Percentiles rank a stretch among this genome's conserved stretches.
phyloP scores from a whole-genome alignment of 2,329 filamentous ascomycete genomes.

The Periglandula ipomoeae region DNA sequence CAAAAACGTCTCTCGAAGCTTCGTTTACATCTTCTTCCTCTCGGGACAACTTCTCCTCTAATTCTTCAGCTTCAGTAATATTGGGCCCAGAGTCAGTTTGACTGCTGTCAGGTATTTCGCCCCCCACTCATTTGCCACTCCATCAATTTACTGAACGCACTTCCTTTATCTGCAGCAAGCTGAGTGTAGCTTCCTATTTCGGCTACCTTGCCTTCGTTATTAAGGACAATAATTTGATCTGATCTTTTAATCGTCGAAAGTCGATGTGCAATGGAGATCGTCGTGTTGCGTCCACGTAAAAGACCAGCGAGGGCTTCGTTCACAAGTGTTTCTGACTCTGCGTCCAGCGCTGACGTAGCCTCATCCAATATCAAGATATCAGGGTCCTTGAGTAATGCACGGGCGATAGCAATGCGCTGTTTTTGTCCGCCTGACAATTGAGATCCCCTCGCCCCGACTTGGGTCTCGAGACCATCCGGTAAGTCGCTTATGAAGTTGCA shows the following conservation, averaged over 20 bases:
- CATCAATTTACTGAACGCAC: slow-evolving; percentile 92
- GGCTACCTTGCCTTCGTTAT: slow-evolving; percentile 76
- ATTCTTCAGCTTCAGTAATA: slow-evolving; percentile 43
- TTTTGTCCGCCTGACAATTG: slow-evolving; percentile 96
- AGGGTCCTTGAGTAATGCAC: slow-evolving; percentile 87
- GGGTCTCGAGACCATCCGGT: slow-evolving; percentile 88
- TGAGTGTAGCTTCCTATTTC: slow-evolving; percentile 80
- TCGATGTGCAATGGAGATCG: slow-evolving; percentile 93
- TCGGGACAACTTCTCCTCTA: slow-evolving; percentile 34
- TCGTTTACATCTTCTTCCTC: slow-evolving; percentile 14
- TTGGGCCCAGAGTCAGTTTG: slow-evolving; percentile 25
- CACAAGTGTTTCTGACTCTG: slow-evolving; percentile 92
- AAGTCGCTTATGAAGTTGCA: slow-evolving; percentile 96
- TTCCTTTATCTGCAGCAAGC: slow-evolving; percentile 62
- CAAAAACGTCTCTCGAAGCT: neutral
- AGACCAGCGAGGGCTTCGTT: slow-evolving; percentile 80
- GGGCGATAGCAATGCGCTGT: slow-evolving; percentile 93
- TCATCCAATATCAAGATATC: slow-evolving; percentile 97
- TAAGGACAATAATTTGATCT: slow-evolving; percentile 88
- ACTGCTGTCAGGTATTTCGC: slow-evolving; percentile 46
- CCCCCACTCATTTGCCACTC: slow-evolving; percentile 96
- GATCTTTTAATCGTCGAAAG: slow-evolving; percentile 94
- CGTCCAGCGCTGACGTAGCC: slow-evolving; percentile 89
- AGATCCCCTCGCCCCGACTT: slow-evolving; percentile 83
- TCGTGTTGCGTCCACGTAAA: slow-evolving; percentile 82